phyloP scores from a whole-genome alignment of 139 green algal species.

The Chloropicon primus region DNA sequence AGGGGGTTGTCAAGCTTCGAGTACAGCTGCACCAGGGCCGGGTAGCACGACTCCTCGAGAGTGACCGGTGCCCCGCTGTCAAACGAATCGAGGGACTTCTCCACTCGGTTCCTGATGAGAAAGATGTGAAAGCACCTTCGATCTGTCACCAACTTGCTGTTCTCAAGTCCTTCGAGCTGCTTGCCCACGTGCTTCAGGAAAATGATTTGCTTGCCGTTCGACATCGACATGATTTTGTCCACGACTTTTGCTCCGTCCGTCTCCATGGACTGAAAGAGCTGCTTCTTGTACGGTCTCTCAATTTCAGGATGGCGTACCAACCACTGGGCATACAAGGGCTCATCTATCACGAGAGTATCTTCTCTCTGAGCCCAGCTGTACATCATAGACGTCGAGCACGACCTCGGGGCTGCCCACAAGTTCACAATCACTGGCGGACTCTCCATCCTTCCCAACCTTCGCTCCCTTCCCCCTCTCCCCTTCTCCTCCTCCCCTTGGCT shows the following conservation, averaged over 20 bases:
- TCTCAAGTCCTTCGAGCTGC: slow-evolving; percentile 33
- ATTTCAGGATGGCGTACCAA: slow-evolving; percentile 23
- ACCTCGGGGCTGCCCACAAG: slow-evolving; percentile 33
- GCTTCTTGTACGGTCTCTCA: slow-evolving; percentile 16
- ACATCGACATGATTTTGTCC: neutral
- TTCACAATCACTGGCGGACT: slow-evolving; percentile 29
- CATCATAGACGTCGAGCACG: slow-evolving; percentile 21
- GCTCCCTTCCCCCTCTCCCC: too few species aligned
- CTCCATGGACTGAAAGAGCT: slow-evolving; percentile 3
- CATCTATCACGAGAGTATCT: slow-evolving; percentile 29
- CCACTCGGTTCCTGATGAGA: neutral
- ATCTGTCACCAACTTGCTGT: slow-evolving; percentile 23
- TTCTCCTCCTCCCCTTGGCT: too few species aligned
- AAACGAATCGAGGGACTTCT: neutral
- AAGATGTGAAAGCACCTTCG: neutral
- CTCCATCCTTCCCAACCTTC: too few species aligned
- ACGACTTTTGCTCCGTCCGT: neutral
- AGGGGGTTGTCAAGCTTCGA: slow-evolving; percentile 31
- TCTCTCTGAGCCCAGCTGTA: slow-evolving; percentile 21
- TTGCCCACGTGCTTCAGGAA: slow-evolving; percentile 68
- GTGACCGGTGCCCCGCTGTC: slow-evolving; percentile 6
- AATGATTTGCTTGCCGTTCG: slow-evolving; percentile 14
- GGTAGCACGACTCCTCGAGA: slow-evolving; percentile 44
- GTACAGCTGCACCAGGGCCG: slow-evolving; percentile 46
- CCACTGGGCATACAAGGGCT: slow-evolving; percentile 47